Conservation (phyloP, 371 early-diverging fungal species). For the Mucor indicus region DNA sequence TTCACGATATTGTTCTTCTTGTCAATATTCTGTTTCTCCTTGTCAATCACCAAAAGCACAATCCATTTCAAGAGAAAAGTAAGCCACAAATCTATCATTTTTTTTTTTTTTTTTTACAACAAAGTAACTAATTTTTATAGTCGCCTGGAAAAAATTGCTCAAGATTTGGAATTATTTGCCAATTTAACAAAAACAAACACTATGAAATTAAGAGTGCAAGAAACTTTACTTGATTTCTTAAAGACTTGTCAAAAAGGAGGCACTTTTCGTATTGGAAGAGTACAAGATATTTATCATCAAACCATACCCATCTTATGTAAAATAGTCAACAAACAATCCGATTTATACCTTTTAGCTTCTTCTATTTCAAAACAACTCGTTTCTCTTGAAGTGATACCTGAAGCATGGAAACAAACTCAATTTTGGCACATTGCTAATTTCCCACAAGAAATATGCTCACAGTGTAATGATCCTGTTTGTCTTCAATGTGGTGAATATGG, state of each 20-base stretch:
- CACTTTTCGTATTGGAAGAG: conserved; percentile 30
- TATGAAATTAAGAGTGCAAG: background rate
- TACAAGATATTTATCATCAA: conserved; percentile 35
- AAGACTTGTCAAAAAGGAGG: conserved; percentile 22
- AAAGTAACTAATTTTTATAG: conserved; percentile 3
- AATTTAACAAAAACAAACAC: background rate
- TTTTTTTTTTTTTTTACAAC: background rate
- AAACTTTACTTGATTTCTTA: conserved; percentile 11
- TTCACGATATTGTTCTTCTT: conserved; percentile 51
- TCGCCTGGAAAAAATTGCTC: conserved; percentile 12
- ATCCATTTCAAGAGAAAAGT: conserved; percentile 30
- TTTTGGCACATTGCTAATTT: conserved; percentile 64
- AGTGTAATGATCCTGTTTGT: conserved; percentile 44
- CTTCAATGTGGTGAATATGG: conserved; percentile 53
- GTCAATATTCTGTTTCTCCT: conserved; percentile 41
- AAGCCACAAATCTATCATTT: background rate
- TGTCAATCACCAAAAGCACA: conserved; percentile 36
- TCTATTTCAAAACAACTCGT: conserved; percentile 43
- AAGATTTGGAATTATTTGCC: conserved; percentile 11
- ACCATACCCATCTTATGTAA: conserved; percentile 24
- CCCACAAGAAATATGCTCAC: conserved; percentile 45
- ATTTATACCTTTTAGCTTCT: conserved; percentile 16
- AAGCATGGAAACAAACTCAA: conserved; percentile 70
- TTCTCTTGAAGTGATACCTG: conserved; percentile 57
- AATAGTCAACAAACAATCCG: conserved; percentile 13